Evolutionary conservation across 257 asterid species (phyloP), one percentile per base, ranked within the genome.

Genomic region (Primulina tabacum): DNA sequence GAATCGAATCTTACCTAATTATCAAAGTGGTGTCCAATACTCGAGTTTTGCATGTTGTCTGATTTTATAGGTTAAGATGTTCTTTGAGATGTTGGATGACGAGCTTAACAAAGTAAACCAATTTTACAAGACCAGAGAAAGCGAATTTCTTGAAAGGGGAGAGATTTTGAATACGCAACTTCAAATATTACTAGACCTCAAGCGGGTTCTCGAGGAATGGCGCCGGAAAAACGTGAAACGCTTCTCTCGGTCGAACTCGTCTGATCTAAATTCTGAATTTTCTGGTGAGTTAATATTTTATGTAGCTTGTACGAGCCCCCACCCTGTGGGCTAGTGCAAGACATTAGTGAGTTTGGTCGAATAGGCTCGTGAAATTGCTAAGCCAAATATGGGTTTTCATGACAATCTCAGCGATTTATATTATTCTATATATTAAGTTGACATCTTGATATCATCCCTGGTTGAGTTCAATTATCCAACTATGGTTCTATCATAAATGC

Each of bases 121-220:
- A 59, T 94, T 94, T 71, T 91, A 89, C 75, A 73, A 65, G 66
- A 80, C 75, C 5, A 94, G 86, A 79, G 99, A 94, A 59, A 64
- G 64, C 1, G 99, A 94, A 65, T 91, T 91, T 70, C 78, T 91
- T 4, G 93, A 91, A 60, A 89, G 97, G 72, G 99, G 95, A 2
- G 92, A 89, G 3, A 64, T 73, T 43, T 67, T 94, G 12, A 89
- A 82, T 24, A 91, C 82, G 69, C 99, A 94, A 69, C 93, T 94
- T 16, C 88, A 82, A 17, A 89, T 88, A 64, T 64, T 94, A 75
- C 53, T 85, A 56, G 95, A 91, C 73, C 89, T 86, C 62, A 94
- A 91, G 82, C 85, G 75, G 18, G 76, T 90, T 34, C 70, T 89
- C 10, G 28, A 24, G 3, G 89, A 84, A 7, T 85, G 90, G 0